Evolutionary conservation across 1,284 basidiomycete genomes (phyloP), one percentile per base, ranked within the genome.

Genomic region (Tausonia pullulans): DNA sequence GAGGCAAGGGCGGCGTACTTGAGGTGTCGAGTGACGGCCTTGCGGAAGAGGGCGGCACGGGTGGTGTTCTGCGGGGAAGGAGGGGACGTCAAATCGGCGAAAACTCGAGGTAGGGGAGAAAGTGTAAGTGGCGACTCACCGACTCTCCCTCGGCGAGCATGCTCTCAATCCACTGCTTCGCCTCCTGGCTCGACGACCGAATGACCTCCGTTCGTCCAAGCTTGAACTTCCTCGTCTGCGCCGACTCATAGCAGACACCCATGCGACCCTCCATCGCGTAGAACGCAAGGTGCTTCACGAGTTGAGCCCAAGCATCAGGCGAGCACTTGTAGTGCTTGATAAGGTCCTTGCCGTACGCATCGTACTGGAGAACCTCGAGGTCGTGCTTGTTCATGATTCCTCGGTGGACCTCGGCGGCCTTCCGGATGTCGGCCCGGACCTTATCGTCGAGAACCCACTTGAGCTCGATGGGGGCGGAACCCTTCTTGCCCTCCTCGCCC

Each of bases 221-320:
- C 74, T 90, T 85, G 81, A 85, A 98, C 76, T 93, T 93, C 54
- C 95, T 82, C 64, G 95, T 98, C 79, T 98, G 94, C 13, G 87
- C 87, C 68, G 87, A 89, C 80, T 98, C 95, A 78, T 98, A 98
- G 62, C 90, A 90, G 52, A 92, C 86, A 3, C 84, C 88, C 5
- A 88, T 85, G 39, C 89, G 82, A 40, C 82, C 81, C 71, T 81
- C 83, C 81, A 96, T 84, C 77, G 91, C 91, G 77, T 87, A 86
- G 80, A 89, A 96, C 27, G 94, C 95, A 55, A 98, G 84, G 77
- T 98, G 95, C 79, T 96, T 96, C 70, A 92, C 85, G 69, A 98
- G 83, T 79, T 98, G 95, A 9, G 83, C 90, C 86, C 92, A 95
- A 14, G 90, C 90, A 74, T 98, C 95, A 0, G 96, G 95, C 2